Evolutionary conservation across 768 basidiomycete genomes (phyloP), one percentile per base, ranked within the genome.

Genomic region (Russula abietina): DNA sequence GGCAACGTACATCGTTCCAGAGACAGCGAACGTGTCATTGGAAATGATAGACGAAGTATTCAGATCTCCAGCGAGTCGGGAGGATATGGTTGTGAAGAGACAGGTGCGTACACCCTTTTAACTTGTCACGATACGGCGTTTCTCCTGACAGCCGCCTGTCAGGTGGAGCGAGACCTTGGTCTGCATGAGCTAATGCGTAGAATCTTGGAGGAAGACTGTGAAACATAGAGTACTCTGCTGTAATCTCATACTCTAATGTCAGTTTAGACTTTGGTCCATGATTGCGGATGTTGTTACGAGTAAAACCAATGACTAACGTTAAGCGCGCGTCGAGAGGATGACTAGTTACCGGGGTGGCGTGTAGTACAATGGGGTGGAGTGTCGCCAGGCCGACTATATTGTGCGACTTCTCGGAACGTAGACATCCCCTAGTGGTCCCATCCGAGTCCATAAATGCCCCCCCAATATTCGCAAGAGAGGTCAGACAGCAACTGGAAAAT

Each of bases 1-100:
- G 89, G 78, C 86, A 30, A 87, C 82, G 5, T 78, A 83, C 62
- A 59, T 74, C 62, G 84, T 92, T 0, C 90, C 89, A 2, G 89
- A 92, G 74, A 92, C 89, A 16, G 87, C 88, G 30, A 85, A 86
- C 62, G 75, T 89, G 4, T 83, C 88, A 8, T 73, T 91, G 0
- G 90, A 92, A 67, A 88, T 89, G 70, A 84, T 91, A 53, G 89
- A 92, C 69, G 77, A 73, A 8, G 73, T 90, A 12, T 91, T 91
- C 68, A 77, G 76, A 45, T 82, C 83, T 1, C 75, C 79, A n/a
- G 83, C 78, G 17, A 86, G 81, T 0, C 74, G 68, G 43, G 83
- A 85, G 57, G 87, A 90, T 67, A 69, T 71, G 10, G 69, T 69
- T 17, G 65, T 81, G 64, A 84, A 81, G 65, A 69, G 70, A 32